These are phyloP conservation scores for Aspergillus caelatus DNA, from an alignment of 2,329 filamentous ascomycete genomes.

Conservation along the genomic window DNA sequence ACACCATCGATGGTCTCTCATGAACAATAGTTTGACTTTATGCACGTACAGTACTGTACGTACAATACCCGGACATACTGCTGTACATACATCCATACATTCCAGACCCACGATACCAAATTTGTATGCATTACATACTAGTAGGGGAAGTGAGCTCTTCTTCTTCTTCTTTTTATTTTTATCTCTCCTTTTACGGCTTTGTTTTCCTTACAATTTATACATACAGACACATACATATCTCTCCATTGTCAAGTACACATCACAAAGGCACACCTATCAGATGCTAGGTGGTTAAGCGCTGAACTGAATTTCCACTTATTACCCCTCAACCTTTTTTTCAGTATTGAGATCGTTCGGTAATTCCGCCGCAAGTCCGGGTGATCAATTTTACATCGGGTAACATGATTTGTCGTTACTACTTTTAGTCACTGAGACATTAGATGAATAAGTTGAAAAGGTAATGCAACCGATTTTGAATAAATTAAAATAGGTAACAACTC, in stretches of 20 bases:
- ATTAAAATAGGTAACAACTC: background rate
- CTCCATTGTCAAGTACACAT: background rate
- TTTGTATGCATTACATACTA: background rate
- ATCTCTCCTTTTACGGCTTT: too few relatives aligned
- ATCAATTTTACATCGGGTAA: background rate
- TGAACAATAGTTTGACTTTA: background rate
- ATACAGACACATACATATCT: background rate
- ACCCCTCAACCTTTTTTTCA: background rate
- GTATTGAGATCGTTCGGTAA: background rate
- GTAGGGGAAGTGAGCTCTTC: background rate
- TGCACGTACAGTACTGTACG: background rate
- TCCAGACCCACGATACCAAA: background rate
- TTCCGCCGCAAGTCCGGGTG: conserved; percentile 1
- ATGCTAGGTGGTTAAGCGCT: background rate
- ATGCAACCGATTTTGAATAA: background rate
- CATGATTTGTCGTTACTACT: conserved; percentile 1
- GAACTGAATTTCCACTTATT: background rate
- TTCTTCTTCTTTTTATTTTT: too few relatives aligned
- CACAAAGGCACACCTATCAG: background rate
- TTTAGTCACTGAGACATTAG: background rate
- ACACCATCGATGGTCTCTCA: background rate
- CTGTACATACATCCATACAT: background rate
- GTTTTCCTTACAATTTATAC: too few relatives aligned
- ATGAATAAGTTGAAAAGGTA: background rate
- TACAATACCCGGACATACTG: background rate